These are phyloP conservation scores for Cynanchum wilfordii DNA, from an alignment of 257 asterid species.

Conservation along the genomic window DNA sequence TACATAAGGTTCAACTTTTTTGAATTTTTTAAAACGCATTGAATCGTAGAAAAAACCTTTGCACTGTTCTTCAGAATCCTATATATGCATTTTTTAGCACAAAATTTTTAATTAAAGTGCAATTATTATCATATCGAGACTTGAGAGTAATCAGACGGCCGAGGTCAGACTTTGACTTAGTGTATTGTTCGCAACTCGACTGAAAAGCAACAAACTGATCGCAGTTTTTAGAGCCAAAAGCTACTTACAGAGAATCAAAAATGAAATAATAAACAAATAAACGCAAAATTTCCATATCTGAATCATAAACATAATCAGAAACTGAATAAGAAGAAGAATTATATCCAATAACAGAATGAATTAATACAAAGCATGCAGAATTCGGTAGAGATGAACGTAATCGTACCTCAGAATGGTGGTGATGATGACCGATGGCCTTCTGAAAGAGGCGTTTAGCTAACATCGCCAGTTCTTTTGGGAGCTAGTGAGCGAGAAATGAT, in stretches of 20 bases:
- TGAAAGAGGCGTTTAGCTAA: constrained; percentile 69
- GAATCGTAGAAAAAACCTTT: neutral
- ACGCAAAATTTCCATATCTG: neutral
- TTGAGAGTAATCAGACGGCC: neutral
- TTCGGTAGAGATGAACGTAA: neutral
- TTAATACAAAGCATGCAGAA: neutral
- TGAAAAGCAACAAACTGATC: neutral
- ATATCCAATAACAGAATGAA: neutral
- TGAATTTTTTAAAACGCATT: neutral
- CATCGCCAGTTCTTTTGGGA: constrained; percentile 34
- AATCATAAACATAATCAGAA: neutral
- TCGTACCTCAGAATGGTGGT: constrained; percentile 15
- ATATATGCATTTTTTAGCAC: neutral
- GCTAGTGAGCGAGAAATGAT: neutral
- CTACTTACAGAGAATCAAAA: neutral
- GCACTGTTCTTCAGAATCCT: neutral
- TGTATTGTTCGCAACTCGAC: neutral
- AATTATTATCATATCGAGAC: neutral
- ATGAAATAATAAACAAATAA: neutral
- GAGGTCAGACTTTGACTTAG: constrained; percentile 3
- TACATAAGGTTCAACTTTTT: neutral
- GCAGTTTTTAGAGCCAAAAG: neutral
- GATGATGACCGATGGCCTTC: constrained; percentile 56
- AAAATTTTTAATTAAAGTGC: neutral
- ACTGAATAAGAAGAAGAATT: constrained; percentile 3